A percentile compares a stretch with the other conserved stretches of the same genome.
Evolutionary conservation across 140 eudicot species (phyloP).

Genomic region (Flaveria floridana): DNA sequence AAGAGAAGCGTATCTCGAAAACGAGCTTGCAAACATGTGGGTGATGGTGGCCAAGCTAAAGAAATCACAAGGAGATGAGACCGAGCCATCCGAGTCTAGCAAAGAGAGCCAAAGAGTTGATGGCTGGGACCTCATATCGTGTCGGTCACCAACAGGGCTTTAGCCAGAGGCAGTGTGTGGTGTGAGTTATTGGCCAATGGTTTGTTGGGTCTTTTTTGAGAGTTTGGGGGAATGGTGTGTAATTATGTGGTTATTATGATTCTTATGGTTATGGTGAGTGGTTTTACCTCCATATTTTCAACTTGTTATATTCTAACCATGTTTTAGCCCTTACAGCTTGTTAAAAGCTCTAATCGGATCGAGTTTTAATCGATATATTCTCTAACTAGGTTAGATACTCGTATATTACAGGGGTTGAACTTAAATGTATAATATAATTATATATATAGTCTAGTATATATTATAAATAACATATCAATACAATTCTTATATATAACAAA

Average conservation of each 20-base stretch:
- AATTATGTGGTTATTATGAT: constrained; percentile 10
- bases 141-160: neutral
- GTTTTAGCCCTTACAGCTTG: neutral
- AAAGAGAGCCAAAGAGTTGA: constrained; percentile 40
- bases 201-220: constrained; percentile 25
- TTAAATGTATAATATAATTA: too few species aligned
- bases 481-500: too few species aligned
- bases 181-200: neutral
- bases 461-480: too few species aligned
- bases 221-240: constrained; percentile 26
- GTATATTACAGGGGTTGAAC: too few species aligned
- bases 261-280: neutral
- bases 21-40: constrained; percentile 99
- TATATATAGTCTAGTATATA: too few species aligned
- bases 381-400: too few species aligned
- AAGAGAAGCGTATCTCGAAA: constrained; percentile 89
- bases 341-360: neutral
- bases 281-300: neutral
- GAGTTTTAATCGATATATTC: too few species aligned
- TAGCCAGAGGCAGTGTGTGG: neutral
- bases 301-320: neutral
- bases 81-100: constrained; percentile 47
- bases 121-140: constrained; percentile 33
- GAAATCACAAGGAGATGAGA: constrained; percentile 61
- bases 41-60: constrained; percentile 84